Evolutionary conservation across 2,329 filamentous ascomycete genomes (phyloP), one percentile per base, ranked within the genome.

Genomic region (Beauveria rudraprayagi): DNA sequence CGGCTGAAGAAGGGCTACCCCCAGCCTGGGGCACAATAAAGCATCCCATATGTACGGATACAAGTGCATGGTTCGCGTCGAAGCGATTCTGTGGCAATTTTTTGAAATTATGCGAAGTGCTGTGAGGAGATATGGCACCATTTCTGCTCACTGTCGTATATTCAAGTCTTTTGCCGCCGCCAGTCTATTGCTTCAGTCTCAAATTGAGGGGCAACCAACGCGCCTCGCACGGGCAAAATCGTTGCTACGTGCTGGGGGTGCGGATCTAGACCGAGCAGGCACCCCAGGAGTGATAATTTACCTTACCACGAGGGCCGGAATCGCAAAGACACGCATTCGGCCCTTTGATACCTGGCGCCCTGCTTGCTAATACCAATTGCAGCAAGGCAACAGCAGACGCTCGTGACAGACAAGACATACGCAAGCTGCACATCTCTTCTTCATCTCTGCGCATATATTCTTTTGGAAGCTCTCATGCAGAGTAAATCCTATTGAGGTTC

Each of bases 151-250:
- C 11, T n/a, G 28, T 28, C 14, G 28, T 3, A 28, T 52, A 52
- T 22, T 24, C 14, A 8, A 22, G n/a, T 43, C 19, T 5, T 44
- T 43, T 43, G 19, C 17, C 43, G 22, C 51, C 53, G 41, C 30
- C 56, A 58, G 30, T 46, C 56, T 58, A 41, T 41, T 41, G 40
- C 24, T 28, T 46, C 41, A 17, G 54, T 10, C 24, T 59, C 30
- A 51, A 48, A 59, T 51, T 59, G 56, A 59, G 56, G 56, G 56
- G 56, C 56, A 59, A 59, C 56, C 47, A 30, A 44, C 17, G 44
- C 44, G 40, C 7, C 28, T 57, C 56, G 47, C 56, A 59, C 47
- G 56, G 55, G 55, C 55, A 34, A 50, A 44, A 19, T 57, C 28
- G 46, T 51, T 59, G 16, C 55, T 28, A 26, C 22, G 56, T 17